Conservation (phyloP, 2,329 filamentous ascomycete species). For the Fusarium sp. region DNA sequence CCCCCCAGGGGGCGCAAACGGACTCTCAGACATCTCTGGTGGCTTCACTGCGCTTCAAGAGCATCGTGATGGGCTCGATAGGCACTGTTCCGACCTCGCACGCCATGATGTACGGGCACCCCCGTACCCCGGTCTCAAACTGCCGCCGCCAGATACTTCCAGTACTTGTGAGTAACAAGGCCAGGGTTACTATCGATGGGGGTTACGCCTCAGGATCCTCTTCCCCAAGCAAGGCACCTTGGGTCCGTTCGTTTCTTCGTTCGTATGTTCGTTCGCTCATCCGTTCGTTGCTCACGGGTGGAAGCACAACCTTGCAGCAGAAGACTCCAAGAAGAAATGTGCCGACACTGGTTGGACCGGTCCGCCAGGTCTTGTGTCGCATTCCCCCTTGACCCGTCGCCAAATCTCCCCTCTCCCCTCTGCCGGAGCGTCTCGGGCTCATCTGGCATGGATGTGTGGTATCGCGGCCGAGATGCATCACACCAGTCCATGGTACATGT, state of each 20-base stretch:
- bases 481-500: slow-evolving; percentile 39
- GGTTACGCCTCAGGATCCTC: slow-evolving; percentile 11
- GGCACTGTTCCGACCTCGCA: slow-evolving; percentile 19
- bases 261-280: not conserved
- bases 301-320: slow-evolving; percentile 32
- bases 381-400: slow-evolving; percentile 36
- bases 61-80: slow-evolving; percentile 11
- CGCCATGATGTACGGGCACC: slow-evolving; percentile 27
- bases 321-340: slow-evolving; percentile 31
- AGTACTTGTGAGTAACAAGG: slow-evolving; percentile 29
- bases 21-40: slow-evolving; percentile 8
- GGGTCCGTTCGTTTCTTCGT: not conserved
- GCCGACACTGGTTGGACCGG: slow-evolving; percentile 30
- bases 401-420: slow-evolving; percentile 32
- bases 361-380: slow-evolving; percentile 28
- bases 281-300: slow-evolving; percentile 22
- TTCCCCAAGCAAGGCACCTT: slow-evolving; percentile 7
- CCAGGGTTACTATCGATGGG: slow-evolving; percentile 15
- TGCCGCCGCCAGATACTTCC: slow-evolving; percentile 25
- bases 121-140: slow-evolving; percentile 24
- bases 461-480: slow-evolving; percentile 36
- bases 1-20: slow-evolving; percentile 33
- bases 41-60: slow-evolving; percentile 27
- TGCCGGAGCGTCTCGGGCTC: slow-evolving; percentile 37
- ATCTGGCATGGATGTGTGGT: slow-evolving; percentile 34